Evolutionary conservation across 352 stramenopile species (phyloP), one percentile per base, ranked within the genome.

Genomic region (Phytopythium oedochilum): DNA sequence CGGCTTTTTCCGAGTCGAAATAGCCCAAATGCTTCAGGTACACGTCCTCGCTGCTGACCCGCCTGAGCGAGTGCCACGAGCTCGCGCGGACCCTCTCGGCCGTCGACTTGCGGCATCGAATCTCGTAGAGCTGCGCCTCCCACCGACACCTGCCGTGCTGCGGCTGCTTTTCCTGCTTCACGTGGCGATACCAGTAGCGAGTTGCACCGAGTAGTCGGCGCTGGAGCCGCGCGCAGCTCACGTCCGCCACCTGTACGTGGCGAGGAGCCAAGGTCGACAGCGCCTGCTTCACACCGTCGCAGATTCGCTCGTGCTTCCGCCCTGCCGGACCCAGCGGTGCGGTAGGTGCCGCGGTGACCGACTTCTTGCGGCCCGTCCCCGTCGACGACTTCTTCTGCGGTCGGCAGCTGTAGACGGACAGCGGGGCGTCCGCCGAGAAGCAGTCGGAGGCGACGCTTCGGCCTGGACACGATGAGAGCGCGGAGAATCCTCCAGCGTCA

Each of bases 161-260:
- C 9, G n/a, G 32, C 32, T 74, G 59, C 32, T 83, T 82, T 39
- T 90, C 78, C 55, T 86, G 81, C 44, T 89, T 90, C 2, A 93
- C 54, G 3, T 59, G 77, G 2, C 72, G 64, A 40, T 74, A 83
- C 80, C 83, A 92, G 58, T 90, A 93, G 57, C 75, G 64, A 23
- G 69, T 80, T 2, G 73, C 62, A 9, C 83, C 83, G 0, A 92
- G 53, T 5, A 92, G 52, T 20, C 63, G 64, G 22, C 79, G 81
- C 59, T 93, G 83, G 32, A 93, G 45, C 32, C 72, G 64, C 2
- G 68, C 67, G n/a, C 66, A 74, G 56, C 71, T 90, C 50, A 76
- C 56, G n/a, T 88, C 77, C 12, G n/a, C 43, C 32, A 72, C 60
- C 28, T 71, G 57, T 7, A 74, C 32, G 2, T 64, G 57, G 36